These are phyloP conservation scores for Aspergillus sp. DNA, from an alignment of 2,329 filamentous ascomycete genomes.

Conservation along the genomic window DNA sequence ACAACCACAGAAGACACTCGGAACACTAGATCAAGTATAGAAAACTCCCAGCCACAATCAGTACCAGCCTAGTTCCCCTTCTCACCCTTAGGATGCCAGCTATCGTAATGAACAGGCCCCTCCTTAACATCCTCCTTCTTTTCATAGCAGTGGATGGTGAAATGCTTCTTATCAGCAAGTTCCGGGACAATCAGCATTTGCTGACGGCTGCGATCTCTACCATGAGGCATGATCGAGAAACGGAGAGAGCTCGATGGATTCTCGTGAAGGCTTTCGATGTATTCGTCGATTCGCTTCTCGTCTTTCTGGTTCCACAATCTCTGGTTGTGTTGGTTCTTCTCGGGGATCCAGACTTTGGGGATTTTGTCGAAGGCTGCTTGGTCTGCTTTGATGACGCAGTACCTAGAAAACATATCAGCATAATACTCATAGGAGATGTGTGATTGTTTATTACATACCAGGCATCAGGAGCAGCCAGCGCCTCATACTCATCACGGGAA, in stretches of 20 bases:
- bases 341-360: neutral
- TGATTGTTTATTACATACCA: neutral
- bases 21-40: too few species aligned
- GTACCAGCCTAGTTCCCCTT: neutral
- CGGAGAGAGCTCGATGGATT: neutral
- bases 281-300: neutral
- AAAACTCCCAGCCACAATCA: too few species aligned
- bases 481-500: neutral
- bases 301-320: neutral
- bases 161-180: neutral
- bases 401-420: neutral
- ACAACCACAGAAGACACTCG: too few species aligned
- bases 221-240: neutral
- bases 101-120: neutral
- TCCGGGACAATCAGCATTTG: neutral
- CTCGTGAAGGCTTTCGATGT: neutral
- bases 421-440: too few species aligned
- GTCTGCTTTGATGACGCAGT: neutral
- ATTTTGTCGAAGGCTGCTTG: neutral
- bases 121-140: neutral
- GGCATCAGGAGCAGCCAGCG: neutral
- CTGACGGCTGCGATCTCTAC: neutral
- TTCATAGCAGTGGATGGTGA: neutral
- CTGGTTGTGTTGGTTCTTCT: neutral
- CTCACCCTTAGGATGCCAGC: neutral